phyloP scores from a whole-genome alignment of 2,329 filamentous ascomycete genomes.

The Arthrinium phaeospermum region DNA sequence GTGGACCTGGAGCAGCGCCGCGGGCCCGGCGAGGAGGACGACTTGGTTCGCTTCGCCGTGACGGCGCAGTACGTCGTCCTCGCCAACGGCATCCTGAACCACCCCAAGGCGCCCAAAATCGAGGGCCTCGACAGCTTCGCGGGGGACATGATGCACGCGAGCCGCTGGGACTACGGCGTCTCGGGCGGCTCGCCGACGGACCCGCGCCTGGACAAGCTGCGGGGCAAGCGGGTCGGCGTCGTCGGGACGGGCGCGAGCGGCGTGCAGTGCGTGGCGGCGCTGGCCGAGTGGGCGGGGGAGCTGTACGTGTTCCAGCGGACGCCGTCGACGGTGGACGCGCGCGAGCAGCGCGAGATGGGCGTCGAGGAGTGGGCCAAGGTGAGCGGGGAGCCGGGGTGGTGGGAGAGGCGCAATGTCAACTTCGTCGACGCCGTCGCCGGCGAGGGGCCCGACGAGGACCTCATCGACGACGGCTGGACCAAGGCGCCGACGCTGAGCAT shows the following conservation, averaged over 20 bases:
- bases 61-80: constrained; percentile 47
- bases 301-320: constrained; percentile 64
- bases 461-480: constrained; percentile 58
- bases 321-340: constrained; percentile 36
- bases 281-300: constrained; percentile 54
- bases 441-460: constrained; percentile 41
- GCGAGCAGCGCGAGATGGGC: constrained; percentile 39
- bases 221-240: constrained; percentile 53
- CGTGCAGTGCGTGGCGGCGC: constrained; percentile 50
- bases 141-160: constrained; percentile 52
- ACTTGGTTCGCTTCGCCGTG: constrained; percentile 36
- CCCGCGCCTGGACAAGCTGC: constrained; percentile 49
- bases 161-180: constrained; percentile 50
- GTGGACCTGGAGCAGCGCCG: constrained; percentile 22
- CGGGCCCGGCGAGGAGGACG: constrained; percentile 27
- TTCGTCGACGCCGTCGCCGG: constrained; percentile 46
- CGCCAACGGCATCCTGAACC: constrained; percentile 46
- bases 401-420: constrained; percentile 41
- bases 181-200: constrained; percentile 48
- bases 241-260: constrained; percentile 58
- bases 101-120: constrained; percentile 50
- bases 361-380: constrained; percentile 46
- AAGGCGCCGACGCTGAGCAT: constrained; percentile 39
- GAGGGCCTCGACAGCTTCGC: constrained; percentile 45
- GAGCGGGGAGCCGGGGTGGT: constrained; percentile 18